Evolutionary conservation across 257 asterid species (phyloP), one percentile per base, ranked within the genome.

Genomic region (Salvia miltiorrhiza): DNA sequence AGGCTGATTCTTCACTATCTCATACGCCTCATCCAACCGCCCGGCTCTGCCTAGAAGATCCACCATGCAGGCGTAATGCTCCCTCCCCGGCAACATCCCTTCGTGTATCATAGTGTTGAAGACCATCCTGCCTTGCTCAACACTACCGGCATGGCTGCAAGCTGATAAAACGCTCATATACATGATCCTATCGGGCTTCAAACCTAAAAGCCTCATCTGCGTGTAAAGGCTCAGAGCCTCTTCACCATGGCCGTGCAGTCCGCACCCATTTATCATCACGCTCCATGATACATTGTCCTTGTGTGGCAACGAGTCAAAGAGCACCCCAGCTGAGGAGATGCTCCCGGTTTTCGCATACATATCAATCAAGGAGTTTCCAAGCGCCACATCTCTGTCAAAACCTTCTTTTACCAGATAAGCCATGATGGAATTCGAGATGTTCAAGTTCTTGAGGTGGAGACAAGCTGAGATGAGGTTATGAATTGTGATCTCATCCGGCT

Each of bases 231-330:
- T 14, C 55, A 88, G 61, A 10, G 96, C 88, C 50, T 73, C 67
- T 54, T 52, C 80, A 35, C 80, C 82, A 3, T 81, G 79, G 6
- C 96, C 96, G 7, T 88, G 87, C 76, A 81, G 73, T 48, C 89
- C 88, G 16, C 78, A 86, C 14, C 76, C 88, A 10, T 81, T 80
- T 24, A 86, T 83, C 87, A 86, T 80, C 13, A 49, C 71, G 54
- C 84, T 79, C 85, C 86, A 88, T 8, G 96, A 84, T 33, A 86
- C 30, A 0, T 73, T 14, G 62, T 86, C 87, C 87, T 76, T 88
- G 28, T 65, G 63, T 2, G 75, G 75, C 63, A 81, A 50, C 43
- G 13, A 56, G 14, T 85, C 86, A 26, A 88, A 88, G 23, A 88
- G 73, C 40, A 9, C 41, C 33, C 66, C 79, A 13, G 91, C 84